These are phyloP conservation scores for Dianthus caryophyllus DNA, from an alignment of 148 eudicot species.

Conservation along the genomic window DNA sequence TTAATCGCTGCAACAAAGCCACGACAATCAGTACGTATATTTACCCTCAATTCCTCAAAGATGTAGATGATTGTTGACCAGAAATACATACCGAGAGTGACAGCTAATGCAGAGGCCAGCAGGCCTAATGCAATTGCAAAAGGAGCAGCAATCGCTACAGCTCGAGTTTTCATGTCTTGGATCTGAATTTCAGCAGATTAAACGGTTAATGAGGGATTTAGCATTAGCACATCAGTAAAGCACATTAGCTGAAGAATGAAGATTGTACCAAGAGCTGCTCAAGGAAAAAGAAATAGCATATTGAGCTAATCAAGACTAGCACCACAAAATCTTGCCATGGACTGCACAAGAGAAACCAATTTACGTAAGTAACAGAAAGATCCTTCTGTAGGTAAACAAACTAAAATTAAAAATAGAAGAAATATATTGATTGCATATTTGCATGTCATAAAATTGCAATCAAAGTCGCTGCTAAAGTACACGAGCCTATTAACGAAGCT, in stretches of 20 bases:
- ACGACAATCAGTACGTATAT: constrained; percentile 2
- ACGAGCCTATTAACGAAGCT: too few species aligned
- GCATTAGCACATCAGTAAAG: background rate
- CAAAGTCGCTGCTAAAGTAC: too few species aligned
- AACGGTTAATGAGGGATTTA: background rate
- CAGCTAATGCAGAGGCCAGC: constrained; percentile 63
- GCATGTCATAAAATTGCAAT: too few species aligned
- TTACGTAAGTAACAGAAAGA: background rate
- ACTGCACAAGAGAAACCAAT: constrained; percentile 37
- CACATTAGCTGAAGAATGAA: constrained; percentile 2
- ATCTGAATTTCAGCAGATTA: constrained; percentile 35
- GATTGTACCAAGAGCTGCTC: constrained; percentile 85
- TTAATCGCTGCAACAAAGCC: constrained; percentile 62
- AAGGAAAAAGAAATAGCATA: constrained; percentile 93
- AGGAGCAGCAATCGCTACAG: constrained; percentile 77
- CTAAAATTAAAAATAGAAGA: background rate
- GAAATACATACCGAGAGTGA: constrained; percentile 51
- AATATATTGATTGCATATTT: too few species aligned
- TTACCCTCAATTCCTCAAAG: background rate
- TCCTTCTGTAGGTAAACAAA: background rate
- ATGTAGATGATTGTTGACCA: background rate
- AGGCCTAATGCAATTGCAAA: constrained; percentile 66
- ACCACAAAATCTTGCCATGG: constrained; percentile 95
- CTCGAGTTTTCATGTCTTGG: constrained; percentile 55
- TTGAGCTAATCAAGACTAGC: constrained; percentile 74